Evolutionary conservation across 73 alveolate species (phyloP), one percentile per base, ranked within the genome.

Genomic region (Stentor coeruleus): DNA sequence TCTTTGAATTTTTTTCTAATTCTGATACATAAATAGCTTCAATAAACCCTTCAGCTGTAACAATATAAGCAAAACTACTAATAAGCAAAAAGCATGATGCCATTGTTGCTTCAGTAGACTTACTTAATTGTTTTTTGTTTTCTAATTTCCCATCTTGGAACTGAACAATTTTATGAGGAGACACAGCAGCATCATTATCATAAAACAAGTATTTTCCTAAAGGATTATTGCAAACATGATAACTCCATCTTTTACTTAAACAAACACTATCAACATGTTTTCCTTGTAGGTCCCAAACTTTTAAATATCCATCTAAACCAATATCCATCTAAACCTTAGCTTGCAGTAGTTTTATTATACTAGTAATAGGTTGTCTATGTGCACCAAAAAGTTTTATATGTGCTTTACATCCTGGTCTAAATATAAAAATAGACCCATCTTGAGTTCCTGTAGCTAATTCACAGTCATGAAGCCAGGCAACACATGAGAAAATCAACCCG

Each of bases 341-440:
- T 26, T 37, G 15, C 1, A 11, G n/a, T 1, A 20, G 15, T 15
- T 31, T 28, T 28, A 11, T 26, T 26, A 66, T 66, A 20, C 40
- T 20, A 20, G 79, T 20, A 66, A 66, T 66, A 0, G 79, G 79
- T 31, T 28, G 79, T 15, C 37, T 20, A 66, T 66, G 79, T 0
- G 79, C 79, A 28, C n/a, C n/a, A 66, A 66, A 66, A 31, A 66
- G n/a, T 33, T 20, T 20, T 28, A 33, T 20, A 66, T 20, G 40
- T 26, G 79, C 40, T 15, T 37, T 14, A 31, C n/a, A 66, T 26
- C 79, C n/a, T 26, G 79, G 37, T 2, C 79, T 20, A 31, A 66
- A 66, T 28, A 66, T 66, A 40, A 66, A 66, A 31, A 66, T 66
- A 14, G 79, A 66, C 40, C 79, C 79, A 66, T 66, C 79, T 66